Conservation (phyloP, 495 filamentous ascomycete genomes). For the Hypomontagnella submonticulosa region DNA sequence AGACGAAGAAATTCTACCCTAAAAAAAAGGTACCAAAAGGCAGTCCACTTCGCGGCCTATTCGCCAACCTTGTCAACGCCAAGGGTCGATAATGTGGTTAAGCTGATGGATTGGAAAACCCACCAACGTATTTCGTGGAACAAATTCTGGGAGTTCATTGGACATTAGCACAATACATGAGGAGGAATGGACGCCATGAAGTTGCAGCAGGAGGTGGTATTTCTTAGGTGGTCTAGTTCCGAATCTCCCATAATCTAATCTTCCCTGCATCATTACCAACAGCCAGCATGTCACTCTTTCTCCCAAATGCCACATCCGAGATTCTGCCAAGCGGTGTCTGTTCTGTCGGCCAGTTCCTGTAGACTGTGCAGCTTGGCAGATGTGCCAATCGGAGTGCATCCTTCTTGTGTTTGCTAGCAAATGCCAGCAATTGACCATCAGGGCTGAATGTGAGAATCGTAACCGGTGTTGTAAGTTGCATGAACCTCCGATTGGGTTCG, state of each 20-base stretch:
- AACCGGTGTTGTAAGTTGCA: constrained; percentile 87
- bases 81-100: neutral
- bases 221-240: constrained; percentile 46
- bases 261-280: constrained; percentile 89
- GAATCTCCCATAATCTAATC: constrained; percentile 88
- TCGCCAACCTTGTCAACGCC: constrained; percentile 21
- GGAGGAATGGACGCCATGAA: neutral
- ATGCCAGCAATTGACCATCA: constrained; percentile 87
- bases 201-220: constrained; percentile 11
- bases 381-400: constrained; percentile 91
- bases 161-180: constrained; percentile 5
- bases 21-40: constrained; percentile 29
- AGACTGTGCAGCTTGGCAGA: constrained; percentile 90
- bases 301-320: constrained; percentile 80
- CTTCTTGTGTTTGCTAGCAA: constrained; percentile 85
- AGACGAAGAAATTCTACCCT: constrained; percentile 35
- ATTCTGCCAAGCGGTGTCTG: constrained; percentile 90
- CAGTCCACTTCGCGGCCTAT: constrained; percentile 46
- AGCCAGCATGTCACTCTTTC: constrained; percentile 74
- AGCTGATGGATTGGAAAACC: neutral
- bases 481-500: constrained; percentile 74
- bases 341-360: constrained; percentile 94
- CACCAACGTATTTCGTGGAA: neutral
- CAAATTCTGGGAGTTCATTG: neutral
- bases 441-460: constrained; percentile 81